These are phyloP conservation scores for Fulvia fulva DNA, from an alignment of 2,329 filamentous ascomycete species.

Conservation along the genomic window DNA sequence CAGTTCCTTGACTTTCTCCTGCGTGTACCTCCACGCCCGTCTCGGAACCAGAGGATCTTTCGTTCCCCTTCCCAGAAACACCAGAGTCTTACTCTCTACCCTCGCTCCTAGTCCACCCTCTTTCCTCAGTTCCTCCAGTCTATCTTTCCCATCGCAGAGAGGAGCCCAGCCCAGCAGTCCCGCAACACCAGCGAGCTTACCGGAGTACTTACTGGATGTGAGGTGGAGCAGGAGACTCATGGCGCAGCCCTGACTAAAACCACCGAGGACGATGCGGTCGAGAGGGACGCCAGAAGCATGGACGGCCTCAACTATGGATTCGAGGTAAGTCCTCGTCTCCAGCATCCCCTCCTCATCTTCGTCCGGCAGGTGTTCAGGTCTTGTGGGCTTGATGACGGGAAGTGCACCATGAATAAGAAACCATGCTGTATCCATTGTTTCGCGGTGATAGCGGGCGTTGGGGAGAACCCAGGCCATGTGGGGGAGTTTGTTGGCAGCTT, in stretches of 20 bases:
- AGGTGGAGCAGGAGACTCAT: not conserved
- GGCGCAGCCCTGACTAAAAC: not conserved
- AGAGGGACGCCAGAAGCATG: not conserved
- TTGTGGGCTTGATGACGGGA: not conserved
- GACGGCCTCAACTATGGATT: not conserved
- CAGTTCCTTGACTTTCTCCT: not conserved
- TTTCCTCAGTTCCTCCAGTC: not conserved
- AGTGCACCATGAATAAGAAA: not conserved
- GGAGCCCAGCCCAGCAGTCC: not conserved
- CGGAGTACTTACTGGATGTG: not conserved
- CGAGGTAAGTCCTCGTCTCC: not conserved
- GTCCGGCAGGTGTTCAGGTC: not conserved
- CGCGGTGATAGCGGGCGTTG: not conserved
- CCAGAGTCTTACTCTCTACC: no score
- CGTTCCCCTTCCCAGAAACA: no score
- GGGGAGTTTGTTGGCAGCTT: not conserved
- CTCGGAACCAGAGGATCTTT: no score
- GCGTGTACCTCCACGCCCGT: no score
- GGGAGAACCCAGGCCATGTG: not conserved
- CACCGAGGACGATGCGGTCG: not conserved
- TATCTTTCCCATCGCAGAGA: not conserved
- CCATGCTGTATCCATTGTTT: not conserved
- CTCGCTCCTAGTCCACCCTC: not conserved
- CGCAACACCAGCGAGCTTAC: not conserved
- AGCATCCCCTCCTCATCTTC: not conserved